Base-by-base conservation (phyloP, 108 stramenopile species). In the Mayamaea pseudoterrestris region DNA sequence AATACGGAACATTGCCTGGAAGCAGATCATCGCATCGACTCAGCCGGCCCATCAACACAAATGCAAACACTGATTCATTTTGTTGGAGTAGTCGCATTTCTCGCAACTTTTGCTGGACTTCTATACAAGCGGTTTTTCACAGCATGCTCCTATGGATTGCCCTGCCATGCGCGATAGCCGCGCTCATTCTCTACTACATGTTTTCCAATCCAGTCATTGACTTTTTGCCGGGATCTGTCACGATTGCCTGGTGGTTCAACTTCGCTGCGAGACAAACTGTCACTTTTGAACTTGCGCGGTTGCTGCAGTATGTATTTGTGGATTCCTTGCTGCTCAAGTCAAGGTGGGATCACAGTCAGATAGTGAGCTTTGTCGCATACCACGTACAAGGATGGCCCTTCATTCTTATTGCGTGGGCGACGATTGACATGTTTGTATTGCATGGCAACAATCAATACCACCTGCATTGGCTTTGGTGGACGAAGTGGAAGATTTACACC, bases 381-480 rank as follows among this genome's bases (percentile, higher is more conserved):
- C 69, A 85, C 52, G 71, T 78, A 27, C 74, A 70, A 35, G 88
- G 88, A 9, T 85, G 78, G 80, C 88, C 88, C 1, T 75, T 85
- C 30, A 5, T 83, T 13, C 13, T 70, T 0, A 45, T 47, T 26
- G 51, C 47, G 20, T 89, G 87, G 87, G 74, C 64, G 3, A 7
- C 76, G 9, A 66, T 59, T 56, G 76, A 74, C 30, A 55, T 80
- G 46, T 1, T 69, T 8, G 36, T 89, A 11, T 44, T 89, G 7
- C 75, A 83, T 27, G 79, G 68, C 12, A 41, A 50, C 22, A 61
- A 55, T 35, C 43, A 35, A 27, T 68, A 55, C 31, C 53, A 55
- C 30, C 31, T 53, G 32, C 58, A 71, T 41, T 83, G 86, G 86
- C 55, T 88, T 7, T 73, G 65, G 35, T 83, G 63, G 44, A 66